Evolutionary conservation across 164 flowering plant genomes (phyloP).

Genomic region (Macadamia tetraphylla): DNA sequence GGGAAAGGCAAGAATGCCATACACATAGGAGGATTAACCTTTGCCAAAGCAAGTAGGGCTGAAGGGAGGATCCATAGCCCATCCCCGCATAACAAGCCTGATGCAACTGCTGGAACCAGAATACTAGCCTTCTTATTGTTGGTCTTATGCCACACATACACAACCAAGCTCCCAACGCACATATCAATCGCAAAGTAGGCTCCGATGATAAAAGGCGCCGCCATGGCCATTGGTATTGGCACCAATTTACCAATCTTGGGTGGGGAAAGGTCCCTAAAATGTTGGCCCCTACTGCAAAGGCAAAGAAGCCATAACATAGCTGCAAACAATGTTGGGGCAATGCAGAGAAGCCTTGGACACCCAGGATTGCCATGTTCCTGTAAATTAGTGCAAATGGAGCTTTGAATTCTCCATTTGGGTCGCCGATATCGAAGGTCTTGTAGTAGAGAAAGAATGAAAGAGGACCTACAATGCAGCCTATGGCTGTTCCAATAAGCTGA

Average conservation of each 20-base stretch:
- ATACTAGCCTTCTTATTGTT: constrained; percentile 37
- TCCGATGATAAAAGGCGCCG: constrained; percentile 52
- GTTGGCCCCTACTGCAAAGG: constrained; percentile 36
- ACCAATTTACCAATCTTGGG: constrained; percentile 34
- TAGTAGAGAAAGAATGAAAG: constrained; percentile 52
- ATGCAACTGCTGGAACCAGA: constrained; percentile 68
- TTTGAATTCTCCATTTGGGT: constrained; percentile 16
- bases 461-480: too few species aligned
- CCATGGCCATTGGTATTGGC: constrained; percentile 70
- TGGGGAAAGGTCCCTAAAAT: constrained; percentile 41
- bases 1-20: not conserved
- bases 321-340: constrained; percentile 59
- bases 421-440: constrained; percentile 64
- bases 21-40: constrained; percentile 6
- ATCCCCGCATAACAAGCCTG: constrained; percentile 38
- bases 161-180: constrained; percentile 21
- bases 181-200: constrained; percentile 44
- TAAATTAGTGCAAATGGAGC: constrained; percentile 67
- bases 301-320: constrained; percentile 54
- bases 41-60: not conserved
- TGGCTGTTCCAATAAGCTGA: too few species aligned
- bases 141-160: constrained; percentile 43
- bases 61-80: constrained; percentile 1
- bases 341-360: constrained; percentile 61
- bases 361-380: constrained; percentile 59